Percentiles rank a stretch among this genome's conserved stretches.
phyloP scores from a whole-genome alignment of 495 filamentous ascomycete species.

The Penicillium ucsense region DNA sequence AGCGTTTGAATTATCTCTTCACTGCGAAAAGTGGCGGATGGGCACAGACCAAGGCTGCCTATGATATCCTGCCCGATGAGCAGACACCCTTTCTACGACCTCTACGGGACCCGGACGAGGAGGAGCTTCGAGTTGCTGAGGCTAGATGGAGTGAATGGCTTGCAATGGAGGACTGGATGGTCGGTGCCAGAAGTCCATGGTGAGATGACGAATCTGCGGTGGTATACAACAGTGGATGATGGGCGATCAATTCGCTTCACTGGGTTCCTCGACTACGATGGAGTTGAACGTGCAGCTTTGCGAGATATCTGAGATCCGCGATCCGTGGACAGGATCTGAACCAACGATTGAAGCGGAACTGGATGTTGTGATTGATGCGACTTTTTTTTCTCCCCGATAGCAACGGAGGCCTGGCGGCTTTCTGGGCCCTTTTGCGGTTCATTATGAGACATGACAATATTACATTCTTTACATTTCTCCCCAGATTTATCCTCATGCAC shows the following conservation, averaged over 20 bases:
- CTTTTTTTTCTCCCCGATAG: background rate
- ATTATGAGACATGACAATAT: slow-evolving; percentile 19
- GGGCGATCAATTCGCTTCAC: background rate
- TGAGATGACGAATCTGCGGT: slow-evolving; percentile 1
- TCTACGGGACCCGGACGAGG: slow-evolving; percentile 58
- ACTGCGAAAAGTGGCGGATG: slow-evolving; percentile 91
- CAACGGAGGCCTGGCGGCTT: background rate
- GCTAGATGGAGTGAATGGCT: slow-evolving; percentile 77
- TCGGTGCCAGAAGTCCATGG: slow-evolving; percentile 54
- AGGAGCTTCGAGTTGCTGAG: slow-evolving; percentile 76
- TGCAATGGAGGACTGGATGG: slow-evolving; percentile 96
- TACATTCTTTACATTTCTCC: slow-evolving; percentile 10
- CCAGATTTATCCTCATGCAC: slow-evolving; percentile 7
- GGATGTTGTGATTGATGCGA: background rate
- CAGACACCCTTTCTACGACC: slow-evolving; percentile 76
- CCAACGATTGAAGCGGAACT: background rate
- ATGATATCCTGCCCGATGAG: slow-evolving; percentile 74
- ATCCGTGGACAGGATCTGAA: too few relatives aligned
- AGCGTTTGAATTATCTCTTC: slow-evolving; percentile 88
- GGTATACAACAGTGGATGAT: background rate
- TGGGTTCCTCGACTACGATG: too few relatives aligned
- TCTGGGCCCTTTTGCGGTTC: background rate
- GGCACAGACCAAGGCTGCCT: slow-evolving; percentile 73
- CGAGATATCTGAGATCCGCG: too few relatives aligned
- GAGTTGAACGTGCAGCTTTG: too few relatives aligned